Percentiles rank a stretch among this genome's conserved stretches.
Evolutionary conservation across 352 stramenopile species (phyloP).

Genomic region (Saprolegnia diclina): DNA sequence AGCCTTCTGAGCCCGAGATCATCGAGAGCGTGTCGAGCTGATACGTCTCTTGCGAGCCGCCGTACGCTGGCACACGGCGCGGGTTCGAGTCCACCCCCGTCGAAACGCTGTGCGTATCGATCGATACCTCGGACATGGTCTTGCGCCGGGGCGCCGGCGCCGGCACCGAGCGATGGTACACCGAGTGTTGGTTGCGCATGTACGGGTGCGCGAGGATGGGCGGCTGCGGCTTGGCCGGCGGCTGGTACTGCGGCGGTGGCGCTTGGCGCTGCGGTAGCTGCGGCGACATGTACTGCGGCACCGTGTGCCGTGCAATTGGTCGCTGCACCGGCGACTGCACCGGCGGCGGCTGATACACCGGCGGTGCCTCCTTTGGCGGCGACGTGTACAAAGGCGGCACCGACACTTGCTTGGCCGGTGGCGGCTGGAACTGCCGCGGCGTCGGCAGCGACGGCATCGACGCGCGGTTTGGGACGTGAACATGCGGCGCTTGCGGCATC

Average conservation of each 20-base stretch:
- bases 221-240: not conserved
- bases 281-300: too few relatives aligned
- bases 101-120: slow-evolving; percentile 18
- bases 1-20: not conserved
- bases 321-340: too few relatives aligned
- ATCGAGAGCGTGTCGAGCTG: not conserved
- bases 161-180: not conserved
- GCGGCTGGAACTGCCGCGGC: not conserved
- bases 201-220: not conserved
- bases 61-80: not conserved
- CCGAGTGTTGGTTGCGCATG: not conserved
- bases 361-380: not conserved
- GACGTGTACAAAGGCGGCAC: not conserved
- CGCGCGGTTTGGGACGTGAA: not conserved
- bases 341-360: not conserved
- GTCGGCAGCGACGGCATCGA: not conserved
- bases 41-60: not conserved
- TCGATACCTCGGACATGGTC: slow-evolving; percentile 11
- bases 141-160: slow-evolving; percentile 4
- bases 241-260: not conserved
- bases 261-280: not conserved
- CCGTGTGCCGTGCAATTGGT: too few relatives aligned
- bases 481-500: not conserved
- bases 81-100: slow-evolving; percentile 2
- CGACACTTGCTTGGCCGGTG: not conserved